Evolutionary conservation across 2,329 filamentous ascomycete species (phyloP).

Genomic region (Diplocarpon rosae): DNA sequence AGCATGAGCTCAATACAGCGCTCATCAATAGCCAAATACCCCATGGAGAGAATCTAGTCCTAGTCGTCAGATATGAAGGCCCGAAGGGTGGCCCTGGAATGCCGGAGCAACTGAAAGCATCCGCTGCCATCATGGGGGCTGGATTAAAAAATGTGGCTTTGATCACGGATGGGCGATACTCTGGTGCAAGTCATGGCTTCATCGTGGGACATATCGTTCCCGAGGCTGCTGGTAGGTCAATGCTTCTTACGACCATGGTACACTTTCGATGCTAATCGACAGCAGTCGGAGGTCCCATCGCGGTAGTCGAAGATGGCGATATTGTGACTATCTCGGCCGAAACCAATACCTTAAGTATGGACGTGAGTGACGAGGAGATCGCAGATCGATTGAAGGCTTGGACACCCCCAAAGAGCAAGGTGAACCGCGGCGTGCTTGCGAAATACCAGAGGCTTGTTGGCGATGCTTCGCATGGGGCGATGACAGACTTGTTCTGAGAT

Average conservation of each 20-base stretch:
- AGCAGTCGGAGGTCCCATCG: slow-evolving; percentile 71
- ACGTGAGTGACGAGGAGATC: slow-evolving; percentile 57
- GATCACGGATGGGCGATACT: slow-evolving; percentile 86
- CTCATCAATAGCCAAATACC: slow-evolving; percentile 58
- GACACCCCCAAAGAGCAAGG: slow-evolving; percentile 58
- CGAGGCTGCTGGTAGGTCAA: slow-evolving; percentile 52
- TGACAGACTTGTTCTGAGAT: slow-evolving; percentile 62
- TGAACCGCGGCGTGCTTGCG: slow-evolving; percentile 73
- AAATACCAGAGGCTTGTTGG: slow-evolving; percentile 85
- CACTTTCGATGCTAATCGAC: neutral
- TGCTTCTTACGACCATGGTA: neutral
- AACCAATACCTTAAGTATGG: slow-evolving; percentile 60
- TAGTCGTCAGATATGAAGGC: slow-evolving; percentile 88
- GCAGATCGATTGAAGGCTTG: slow-evolving; percentile 50
- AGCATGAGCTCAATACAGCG: slow-evolving; percentile 65
- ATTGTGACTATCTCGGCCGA: slow-evolving; percentile 77
- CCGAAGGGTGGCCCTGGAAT: slow-evolving; percentile 91
- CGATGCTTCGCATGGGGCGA: slow-evolving; percentile 82
- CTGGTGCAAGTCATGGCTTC: slow-evolving; percentile 75
- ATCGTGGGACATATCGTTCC: slow-evolving; percentile 90
- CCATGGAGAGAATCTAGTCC: slow-evolving; percentile 69
- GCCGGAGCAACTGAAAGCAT: slow-evolving; percentile 87
- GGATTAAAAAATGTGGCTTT: slow-evolving; percentile 78
- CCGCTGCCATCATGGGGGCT: slow-evolving; percentile 86
- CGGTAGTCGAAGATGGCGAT: slow-evolving; percentile 70